Evolutionary conservation across 805 yeast species (phyloP), one percentile per base, ranked within the genome.

Genomic region (Candida khao-thaluensis): DNA sequence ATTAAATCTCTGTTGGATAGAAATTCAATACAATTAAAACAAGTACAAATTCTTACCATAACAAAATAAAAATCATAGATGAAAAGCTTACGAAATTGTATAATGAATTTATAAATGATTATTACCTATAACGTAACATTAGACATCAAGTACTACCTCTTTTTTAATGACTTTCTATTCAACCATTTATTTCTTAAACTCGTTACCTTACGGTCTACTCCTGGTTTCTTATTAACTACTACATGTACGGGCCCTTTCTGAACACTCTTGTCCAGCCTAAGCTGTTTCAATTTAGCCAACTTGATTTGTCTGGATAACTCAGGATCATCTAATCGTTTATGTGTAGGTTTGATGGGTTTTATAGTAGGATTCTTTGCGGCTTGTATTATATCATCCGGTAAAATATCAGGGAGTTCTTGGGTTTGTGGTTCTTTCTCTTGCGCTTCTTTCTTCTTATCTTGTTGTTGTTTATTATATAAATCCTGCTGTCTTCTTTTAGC

Each of bases 181-280:
- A 69, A 54, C 74, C 74, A 69, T 42, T 59, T 57, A 35, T 55
- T 60, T 49, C 59, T 61, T 20, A 59, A 49, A 33, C 53, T 56
- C 8, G 64, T 41, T 4, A 67, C 53, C 30, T 52, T 55, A 17
- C 53, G 54, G 2, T 73, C 73, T 4, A 64, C 72, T 1, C 56
- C 48, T 30, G 52, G 51, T 17, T 40, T 46, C 20, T 49, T 45
- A 34, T 56, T 62, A 6, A 69, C 68, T 38, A 59, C 56, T 8
- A 69, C 73, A 43, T 59, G 55, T 5, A 69, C 69, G 6, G 72
- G 71, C 1, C 73, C 74, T 48, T 61, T 66, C 40, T 57, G 61
- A 18, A 67, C 46, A 12, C 52, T 56, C 30, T 52, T 58, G 17
- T 32, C 56, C 17, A 41, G 41, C 38, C 48, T 51, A 30, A 63